Conservation (phyloP, 1,139 yeast genomes). For the Protomyces lactucae-debilis region DNA sequence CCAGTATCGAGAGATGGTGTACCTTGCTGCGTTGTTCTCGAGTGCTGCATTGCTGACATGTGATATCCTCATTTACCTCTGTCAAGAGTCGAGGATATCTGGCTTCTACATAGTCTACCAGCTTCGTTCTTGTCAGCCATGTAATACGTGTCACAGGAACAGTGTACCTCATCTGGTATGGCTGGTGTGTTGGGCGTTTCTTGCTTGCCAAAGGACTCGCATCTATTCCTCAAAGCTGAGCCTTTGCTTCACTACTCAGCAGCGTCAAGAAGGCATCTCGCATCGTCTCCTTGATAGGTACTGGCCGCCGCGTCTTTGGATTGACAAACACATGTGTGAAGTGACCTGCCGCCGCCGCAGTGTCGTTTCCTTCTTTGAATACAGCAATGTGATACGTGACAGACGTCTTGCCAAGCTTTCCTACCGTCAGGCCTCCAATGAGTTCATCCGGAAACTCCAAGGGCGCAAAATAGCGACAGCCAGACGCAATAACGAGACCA, state of each 20-base stretch:
- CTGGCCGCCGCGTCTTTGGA: constrained; percentile 24
- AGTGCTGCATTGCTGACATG: no score
- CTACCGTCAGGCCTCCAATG: constrained; percentile 6
- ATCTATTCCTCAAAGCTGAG: background rate
- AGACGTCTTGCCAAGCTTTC: constrained; percentile 1
- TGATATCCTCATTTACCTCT: no score
- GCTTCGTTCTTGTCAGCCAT: no score
- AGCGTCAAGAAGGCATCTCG: constrained; percentile 2
- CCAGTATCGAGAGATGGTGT: no score
- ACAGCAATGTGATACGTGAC: constrained; percentile 21
- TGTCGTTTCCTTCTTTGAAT: background rate
- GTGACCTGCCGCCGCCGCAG: constrained; percentile 15
- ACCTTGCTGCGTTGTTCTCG: no score
- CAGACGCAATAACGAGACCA: constrained; percentile 20
- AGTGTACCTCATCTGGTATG: no score
- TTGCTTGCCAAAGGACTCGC: no score
- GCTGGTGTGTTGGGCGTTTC: no score
- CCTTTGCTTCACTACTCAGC: background rate
- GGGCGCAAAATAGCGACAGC: constrained; percentile 20
- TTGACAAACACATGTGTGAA: constrained; percentile 23
- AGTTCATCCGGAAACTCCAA: constrained; percentile 16
- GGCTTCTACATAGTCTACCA: no score
- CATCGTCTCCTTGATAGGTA: background rate
- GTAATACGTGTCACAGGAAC: no score
- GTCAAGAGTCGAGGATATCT: no score